Evolutionary conservation across 2,329 filamentous ascomycete genomes (phyloP).

Genomic region (Lasiodiplodia theobromae): DNA sequence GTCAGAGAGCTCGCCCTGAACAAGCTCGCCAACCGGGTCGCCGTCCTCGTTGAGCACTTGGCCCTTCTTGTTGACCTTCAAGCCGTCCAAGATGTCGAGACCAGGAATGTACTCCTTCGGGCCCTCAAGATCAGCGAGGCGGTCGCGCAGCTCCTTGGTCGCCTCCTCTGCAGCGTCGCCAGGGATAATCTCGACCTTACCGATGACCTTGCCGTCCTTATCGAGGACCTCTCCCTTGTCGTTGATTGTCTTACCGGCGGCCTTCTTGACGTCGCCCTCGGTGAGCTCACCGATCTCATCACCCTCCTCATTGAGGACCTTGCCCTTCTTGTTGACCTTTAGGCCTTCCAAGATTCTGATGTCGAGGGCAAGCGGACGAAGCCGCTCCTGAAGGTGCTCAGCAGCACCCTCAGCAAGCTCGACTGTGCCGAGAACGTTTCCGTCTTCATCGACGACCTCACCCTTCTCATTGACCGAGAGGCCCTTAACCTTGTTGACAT

Average conservation of each 20-base stretch:
- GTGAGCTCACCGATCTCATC: slow-evolving; percentile 59
- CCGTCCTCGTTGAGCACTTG: slow-evolving; percentile 61
- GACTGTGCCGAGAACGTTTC: slow-evolving; percentile 59
- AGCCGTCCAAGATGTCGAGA: slow-evolving; percentile 57
- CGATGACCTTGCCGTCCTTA: slow-evolving; percentile 58
- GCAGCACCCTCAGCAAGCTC: slow-evolving; percentile 58
- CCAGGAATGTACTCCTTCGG: slow-evolving; percentile 50
- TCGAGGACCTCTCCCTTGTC: slow-evolving; percentile 59
- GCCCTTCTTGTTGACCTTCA: slow-evolving; percentile 67
- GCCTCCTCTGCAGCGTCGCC: slow-evolving; percentile 60
- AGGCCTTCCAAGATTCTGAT: slow-evolving; percentile 59
- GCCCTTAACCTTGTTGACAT: slow-evolving; percentile 55
- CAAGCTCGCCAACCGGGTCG: slow-evolving; percentile 60
- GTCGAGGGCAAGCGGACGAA: slow-evolving; percentile 49
- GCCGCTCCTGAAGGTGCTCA: slow-evolving; percentile 54
- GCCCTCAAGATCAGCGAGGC: slow-evolving; percentile 52
- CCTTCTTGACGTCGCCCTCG: slow-evolving; percentile 54
- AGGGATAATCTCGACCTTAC: slow-evolving; percentile 56
- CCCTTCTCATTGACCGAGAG: slow-evolving; percentile 60
- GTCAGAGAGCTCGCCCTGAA: slow-evolving; percentile 65
- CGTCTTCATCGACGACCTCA: slow-evolving; percentile 58
- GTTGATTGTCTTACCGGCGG: slow-evolving; percentile 58
- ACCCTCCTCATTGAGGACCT: slow-evolving; percentile 59
- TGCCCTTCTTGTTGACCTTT: slow-evolving; percentile 66
- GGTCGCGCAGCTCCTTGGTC: slow-evolving; percentile 54